Evolutionary conservation across 1,139 yeast species (phyloP), one percentile per base, ranked within the genome.

Genomic region (Suhomyces bolitotheri): DNA sequence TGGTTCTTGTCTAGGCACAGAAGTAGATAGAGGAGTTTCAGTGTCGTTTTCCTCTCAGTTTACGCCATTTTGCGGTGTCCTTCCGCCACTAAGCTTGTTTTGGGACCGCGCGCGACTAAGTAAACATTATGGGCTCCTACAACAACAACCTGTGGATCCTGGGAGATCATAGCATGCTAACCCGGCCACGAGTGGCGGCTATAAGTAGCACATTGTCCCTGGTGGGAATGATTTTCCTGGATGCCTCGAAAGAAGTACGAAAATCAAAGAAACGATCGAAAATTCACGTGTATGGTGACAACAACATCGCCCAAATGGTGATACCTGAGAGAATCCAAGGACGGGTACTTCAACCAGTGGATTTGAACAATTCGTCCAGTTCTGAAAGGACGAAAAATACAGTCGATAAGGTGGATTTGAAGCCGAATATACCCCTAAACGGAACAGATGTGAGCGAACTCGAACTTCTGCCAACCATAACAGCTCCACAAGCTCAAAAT

Each of bases 201-300:
- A 17, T 7, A 6, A 17, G 8, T 8, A 7, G 8, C 20, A 8
- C 8, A 8, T 8, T 17, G 20, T 17, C 20, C 7, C 34, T 31
- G 35, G 35, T 27, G 25, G 34, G 11, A 2, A 24, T 20, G 22
- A 22, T 35, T 10, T 38, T 38, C 23, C 22, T 25, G 7, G 22
- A 28, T 14, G 15, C 24, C 4, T n/a, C 21, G 7, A 33, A 35
- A n/a, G 29, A 27, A 10, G 8, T 27, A 5, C 27, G 29, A 3
- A 38, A 34, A 22, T 23, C 33, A 7, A 37, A 37, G 33, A 41
- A 41, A 15, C 16, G 33, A 22, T 23, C 35, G 16, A 41, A 39
- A 15, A 22, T 39, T n/a, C 43, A 39, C 15, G 35, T 39, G 7
- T 39, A 41, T 27, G 38, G 39, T 1, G 33, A 24, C 11, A 23